Base-by-base conservation (phyloP, 805 yeast genomes). In the Ogataea nonfermentans region DNA sequence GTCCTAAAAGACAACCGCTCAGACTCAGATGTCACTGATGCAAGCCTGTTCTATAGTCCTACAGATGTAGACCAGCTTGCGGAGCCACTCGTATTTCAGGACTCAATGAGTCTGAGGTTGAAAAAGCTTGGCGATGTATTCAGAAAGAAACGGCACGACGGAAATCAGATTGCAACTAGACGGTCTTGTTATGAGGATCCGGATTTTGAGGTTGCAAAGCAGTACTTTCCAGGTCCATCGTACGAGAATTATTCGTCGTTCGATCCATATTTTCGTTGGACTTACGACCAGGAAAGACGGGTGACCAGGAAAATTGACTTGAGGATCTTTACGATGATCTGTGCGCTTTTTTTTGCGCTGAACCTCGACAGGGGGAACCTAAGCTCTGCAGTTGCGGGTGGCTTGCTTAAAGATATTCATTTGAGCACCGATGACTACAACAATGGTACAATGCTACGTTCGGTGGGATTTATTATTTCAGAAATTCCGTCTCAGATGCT, bases 401-500 rank as follows among this genome's bases (percentile, higher is more conserved):
- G 73, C 38, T 50, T 78, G 48, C 59, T 78, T 31, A 62, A 53
- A 4, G 81, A 78, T 43, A 57, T 78, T 34, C 52, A 62, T 1
- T 45, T 78, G 47, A 67, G 69, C 13, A 76, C 81, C 11, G 64
- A 73, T 48, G 78, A 79, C 44, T 77, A 70, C 53, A 80, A 79
- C 53, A 50, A 66, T 36, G 84, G 82, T 9, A 69, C 64, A 32
- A 46, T 46, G 38, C 58, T 79, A 25, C 68, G 68, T 47, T 56
- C 67, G 40, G 65, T 73, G 7, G 65, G 71, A 30, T 79, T 79
- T 49, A 57, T 78, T 36, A 52, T 61, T 12, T 71, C 80, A 2
- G 84, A 79, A 50, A 54, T 79, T 10, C 84, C 85, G 0, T 76
- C 83, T 2, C 83, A 79, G 49, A 61, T 79, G 45, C 64, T 79